These are phyloP conservation scores for Penicillium herquei DNA, from an alignment of 495 filamentous ascomycete genomes.

Conservation along the genomic window DNA sequence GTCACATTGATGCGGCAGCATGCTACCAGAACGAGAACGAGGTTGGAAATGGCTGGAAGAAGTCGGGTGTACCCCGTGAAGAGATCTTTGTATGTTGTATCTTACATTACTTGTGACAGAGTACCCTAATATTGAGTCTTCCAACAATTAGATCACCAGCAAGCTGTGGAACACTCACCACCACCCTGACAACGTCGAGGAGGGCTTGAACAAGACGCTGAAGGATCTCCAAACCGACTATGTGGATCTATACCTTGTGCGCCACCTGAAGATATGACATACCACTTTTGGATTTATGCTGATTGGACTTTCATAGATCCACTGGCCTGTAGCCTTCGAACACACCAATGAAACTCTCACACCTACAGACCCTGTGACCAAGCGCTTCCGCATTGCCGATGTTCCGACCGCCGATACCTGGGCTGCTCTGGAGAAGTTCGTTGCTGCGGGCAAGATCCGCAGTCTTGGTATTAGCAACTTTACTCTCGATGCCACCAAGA, in stretches of 20 bases:
- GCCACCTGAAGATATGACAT: not conserved
- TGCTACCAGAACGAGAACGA: constrained; percentile 44
- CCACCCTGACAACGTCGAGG: constrained; percentile 38
- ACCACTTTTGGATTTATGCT: not conserved
- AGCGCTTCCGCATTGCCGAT: constrained; percentile 36
- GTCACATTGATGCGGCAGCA: constrained; percentile 41
- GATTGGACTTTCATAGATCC: constrained; percentile 22
- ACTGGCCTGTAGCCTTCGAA: constrained; percentile 55
- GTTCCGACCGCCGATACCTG: constrained; percentile 52
- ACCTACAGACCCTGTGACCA: constrained; percentile 31
- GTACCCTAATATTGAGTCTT: not conserved
- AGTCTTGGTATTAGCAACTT: constrained; percentile 85
- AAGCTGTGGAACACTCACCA: constrained; percentile 48
- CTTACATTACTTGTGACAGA: too few relatives aligned
- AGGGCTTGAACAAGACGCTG: constrained; percentile 42
- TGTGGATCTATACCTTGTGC: constrained; percentile 48
- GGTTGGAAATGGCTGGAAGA: constrained; percentile 43
- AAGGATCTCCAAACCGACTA: constrained; percentile 44
- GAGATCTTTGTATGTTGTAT: constrained; percentile 39
- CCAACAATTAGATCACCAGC: constrained; percentile 31
- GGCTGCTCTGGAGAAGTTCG: constrained; percentile 69
- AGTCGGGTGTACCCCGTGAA: constrained; percentile 38
- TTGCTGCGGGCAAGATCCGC: constrained; percentile 62
- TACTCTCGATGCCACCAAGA: constrained; percentile 59
- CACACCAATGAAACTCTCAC: constrained; percentile 55